Conservation (phyloP, 1,284 basidiomycete genomes). For the Microbotryomycetes sp. region DNA sequence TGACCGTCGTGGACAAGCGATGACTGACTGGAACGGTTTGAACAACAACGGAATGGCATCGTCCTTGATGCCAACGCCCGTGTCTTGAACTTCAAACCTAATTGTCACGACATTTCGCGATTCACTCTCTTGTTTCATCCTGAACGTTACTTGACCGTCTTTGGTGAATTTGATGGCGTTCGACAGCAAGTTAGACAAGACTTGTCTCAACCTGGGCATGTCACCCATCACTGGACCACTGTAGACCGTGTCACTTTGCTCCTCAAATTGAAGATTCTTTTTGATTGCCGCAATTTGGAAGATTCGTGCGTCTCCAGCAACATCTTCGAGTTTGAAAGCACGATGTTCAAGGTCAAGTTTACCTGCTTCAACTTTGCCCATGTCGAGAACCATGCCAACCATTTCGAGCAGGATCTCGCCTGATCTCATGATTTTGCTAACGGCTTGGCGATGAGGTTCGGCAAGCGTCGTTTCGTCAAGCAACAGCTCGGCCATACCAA, state of each 20-base stretch:
- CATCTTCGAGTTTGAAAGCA: constrained; percentile 41
- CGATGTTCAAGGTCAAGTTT: constrained; percentile 42
- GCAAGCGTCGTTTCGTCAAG: constrained; percentile 25
- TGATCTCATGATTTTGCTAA: constrained; percentile 30
- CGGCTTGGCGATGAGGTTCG: constrained; percentile 11
- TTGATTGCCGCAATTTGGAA: constrained; percentile 41
- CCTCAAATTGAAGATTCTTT: constrained; percentile 41
- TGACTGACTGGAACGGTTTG: constrained; percentile 42
- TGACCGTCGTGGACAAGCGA: constrained; percentile 25
- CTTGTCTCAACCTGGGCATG: constrained; percentile 34
- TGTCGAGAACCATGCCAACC: constrained; percentile 37
- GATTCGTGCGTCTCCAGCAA: constrained; percentile 41
- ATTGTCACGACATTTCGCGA: constrained; percentile 35
- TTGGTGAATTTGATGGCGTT: constrained; percentile 44
- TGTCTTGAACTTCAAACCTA: constrained; percentile 41
- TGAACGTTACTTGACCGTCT: constrained; percentile 38
- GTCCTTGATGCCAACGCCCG: constrained; percentile 42
- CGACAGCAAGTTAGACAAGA: constrained; percentile 29
- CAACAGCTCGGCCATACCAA: constrained; percentile 33
- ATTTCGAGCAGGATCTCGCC: constrained; percentile 34
- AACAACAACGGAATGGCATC: constrained; percentile 40
- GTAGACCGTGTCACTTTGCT: constrained; percentile 28
- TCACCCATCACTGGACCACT: constrained; percentile 33
- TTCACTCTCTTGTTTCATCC: constrained; percentile 37
- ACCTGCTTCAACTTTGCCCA: constrained; percentile 44